A percentile compares a stretch with the other conserved stretches of the same genome.
phyloP scores from a whole-genome alignment of 129 eudicot species.

The Rutidosis leptorrhynchoides region DNA sequence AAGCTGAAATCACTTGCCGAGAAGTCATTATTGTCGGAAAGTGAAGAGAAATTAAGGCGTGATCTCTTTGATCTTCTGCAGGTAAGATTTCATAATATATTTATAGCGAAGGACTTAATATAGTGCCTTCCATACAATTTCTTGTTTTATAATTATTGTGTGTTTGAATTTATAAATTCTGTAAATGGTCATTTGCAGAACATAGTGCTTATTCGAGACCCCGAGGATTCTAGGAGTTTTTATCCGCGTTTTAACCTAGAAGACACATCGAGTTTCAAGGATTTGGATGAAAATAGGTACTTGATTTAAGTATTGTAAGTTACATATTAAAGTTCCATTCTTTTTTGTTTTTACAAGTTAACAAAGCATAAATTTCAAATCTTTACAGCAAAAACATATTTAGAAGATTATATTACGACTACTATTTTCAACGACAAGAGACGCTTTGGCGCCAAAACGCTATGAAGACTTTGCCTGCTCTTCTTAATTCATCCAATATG shows the following conservation, averaged over 20 bases:
- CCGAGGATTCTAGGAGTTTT: slow-evolving; percentile 77
- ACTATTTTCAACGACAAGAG: slow-evolving; percentile 97
- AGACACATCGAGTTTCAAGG: slow-evolving; percentile 84
- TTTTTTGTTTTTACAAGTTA: background rate
- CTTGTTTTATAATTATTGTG: background rate
- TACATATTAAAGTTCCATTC: background rate
- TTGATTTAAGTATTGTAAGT: background rate
- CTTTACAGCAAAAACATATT: slow-evolving; percentile 73
- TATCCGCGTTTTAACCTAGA: slow-evolving; percentile 98
- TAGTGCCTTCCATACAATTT: slow-evolving; percentile 5
- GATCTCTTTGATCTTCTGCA: slow-evolving; percentile 79
- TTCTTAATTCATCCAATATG: slow-evolving; percentile 95
- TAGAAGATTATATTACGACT: slow-evolving; percentile 83
- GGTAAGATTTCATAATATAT: slow-evolving; percentile 33
- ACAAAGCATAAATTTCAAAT: background rate
- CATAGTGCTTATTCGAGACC: slow-evolving; percentile 84
- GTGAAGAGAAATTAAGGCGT: slow-evolving; percentile 61
- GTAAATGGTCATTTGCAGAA: slow-evolving; percentile 46
- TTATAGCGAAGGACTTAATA: background rate
- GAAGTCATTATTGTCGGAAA: slow-evolving; percentile 53
- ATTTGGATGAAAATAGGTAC: slow-evolving; percentile 86
- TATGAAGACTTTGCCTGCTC: slow-evolving; percentile 89
- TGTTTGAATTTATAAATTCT: background rate
- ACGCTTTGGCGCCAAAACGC: slow-evolving; percentile 95
- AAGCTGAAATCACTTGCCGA: slow-evolving; percentile 70